Evolutionary conservation across 2,329 filamentous ascomycete genomes (phyloP), one percentile per base, ranked within the genome.

Genomic region (Trichoderma asperellum): DNA sequence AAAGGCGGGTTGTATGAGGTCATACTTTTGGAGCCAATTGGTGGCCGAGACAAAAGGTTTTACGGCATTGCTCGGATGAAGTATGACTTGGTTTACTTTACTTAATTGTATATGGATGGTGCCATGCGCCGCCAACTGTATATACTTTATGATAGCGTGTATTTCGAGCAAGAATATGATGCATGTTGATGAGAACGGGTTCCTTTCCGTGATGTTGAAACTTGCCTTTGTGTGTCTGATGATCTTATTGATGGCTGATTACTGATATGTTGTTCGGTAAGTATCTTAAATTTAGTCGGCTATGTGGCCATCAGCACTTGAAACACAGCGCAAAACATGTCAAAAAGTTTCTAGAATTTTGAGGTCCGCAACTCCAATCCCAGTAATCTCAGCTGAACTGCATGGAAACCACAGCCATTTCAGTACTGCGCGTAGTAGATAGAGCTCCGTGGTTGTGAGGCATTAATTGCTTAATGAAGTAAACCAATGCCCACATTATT

Each of bases 101-200:
- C 35, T 34, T 57, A 57, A 57, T 24, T 47, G 52, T 56, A 56
- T 64, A 43, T 64, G 21, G 61, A 24, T 49, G 32, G 60, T 37
- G 24, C 5, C 10, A 2, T n/a, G 29, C 21, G 52, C 35, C 52
- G 52, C 56, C 52, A 65, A 34, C 16, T 47, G 62, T 65, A 65
- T 27, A 65, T 66, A 65, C 5, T 35, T 58, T 49, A 57, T 58
- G 37, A 58, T 27, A 66, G 62, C 53, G 52, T 58, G n/a, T 34
- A 35, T 27, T 7, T 43, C 37, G 34, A 8, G 49, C n/a, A 49
- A 32, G 3, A 1, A 32, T 34, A 32, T 32, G 37, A 40, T 40
- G 24, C 5, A n/a, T 43, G n/a, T 29, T 64, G 21, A 18, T 11
- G 1, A 64, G 2, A 6, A 11, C 18, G 18, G 2, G 7, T 56